Evolutionary conservation across 306 rosid species (phyloP).

Genomic region (Malus asiatica): DNA sequence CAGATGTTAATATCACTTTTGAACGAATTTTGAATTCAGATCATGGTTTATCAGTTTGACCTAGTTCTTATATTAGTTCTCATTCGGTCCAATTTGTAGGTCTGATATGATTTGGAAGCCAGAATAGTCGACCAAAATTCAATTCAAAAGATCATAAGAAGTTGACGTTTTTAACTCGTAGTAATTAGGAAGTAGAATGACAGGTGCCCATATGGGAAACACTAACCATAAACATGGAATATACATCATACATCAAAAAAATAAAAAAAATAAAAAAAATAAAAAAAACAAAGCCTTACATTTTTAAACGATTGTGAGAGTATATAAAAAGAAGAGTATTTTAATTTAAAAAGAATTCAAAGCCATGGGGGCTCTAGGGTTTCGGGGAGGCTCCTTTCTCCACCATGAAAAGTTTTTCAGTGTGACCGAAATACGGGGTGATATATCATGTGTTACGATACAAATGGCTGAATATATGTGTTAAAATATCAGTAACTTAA

Average conservation of each 20-base stretch:
- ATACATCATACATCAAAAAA: neutral
- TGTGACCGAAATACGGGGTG: too few relatives aligned
- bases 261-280: too few relatives aligned
- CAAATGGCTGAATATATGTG: too few relatives aligned
- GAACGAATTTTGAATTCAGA: neutral
- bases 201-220: neutral
- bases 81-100: neutral
- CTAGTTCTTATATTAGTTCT: neutral
- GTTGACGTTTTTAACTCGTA: neutral
- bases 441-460: too few relatives aligned
- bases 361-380: too few relatives aligned
- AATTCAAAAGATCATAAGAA: neutral
- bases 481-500: too few relatives aligned
- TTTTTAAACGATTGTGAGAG: too few relatives aligned
- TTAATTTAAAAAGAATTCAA: too few relatives aligned
- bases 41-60: neutral
- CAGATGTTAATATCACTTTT: neutral
- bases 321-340: too few relatives aligned
- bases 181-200: neutral
- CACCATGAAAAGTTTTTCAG: too few relatives aligned
- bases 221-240: neutral
- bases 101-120: neutral
- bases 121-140: neutral
- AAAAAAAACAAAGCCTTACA: neutral
- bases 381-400: too few relatives aligned